Conservation (phyloP, 2,329 filamentous ascomycete species). For the Neofusicoccum kwambonambiense region DNA sequence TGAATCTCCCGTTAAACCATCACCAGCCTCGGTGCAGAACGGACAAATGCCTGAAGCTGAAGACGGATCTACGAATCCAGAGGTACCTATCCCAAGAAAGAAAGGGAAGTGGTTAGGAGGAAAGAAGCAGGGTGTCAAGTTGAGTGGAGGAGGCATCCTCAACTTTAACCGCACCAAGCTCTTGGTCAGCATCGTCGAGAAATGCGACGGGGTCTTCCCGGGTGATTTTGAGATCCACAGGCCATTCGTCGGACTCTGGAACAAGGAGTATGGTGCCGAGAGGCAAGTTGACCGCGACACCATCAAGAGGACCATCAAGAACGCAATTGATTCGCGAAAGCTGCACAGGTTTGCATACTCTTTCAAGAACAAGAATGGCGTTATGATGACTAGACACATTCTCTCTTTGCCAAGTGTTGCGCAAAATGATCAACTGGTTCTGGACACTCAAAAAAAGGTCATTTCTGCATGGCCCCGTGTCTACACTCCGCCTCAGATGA, state of each 20-base stretch:
- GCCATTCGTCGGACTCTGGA: constrained; percentile 56
- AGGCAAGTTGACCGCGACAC: constrained; percentile 52
- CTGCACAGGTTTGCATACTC: constrained; percentile 54
- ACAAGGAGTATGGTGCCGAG: constrained; percentile 36
- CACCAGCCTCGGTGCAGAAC: background rate
- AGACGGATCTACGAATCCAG: background rate
- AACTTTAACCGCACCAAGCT: constrained; percentile 48
- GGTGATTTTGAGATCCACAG: constrained; percentile 55
- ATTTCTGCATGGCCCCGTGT: constrained; percentile 39
- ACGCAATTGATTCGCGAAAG: constrained; percentile 50
- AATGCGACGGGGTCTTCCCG: constrained; percentile 56
- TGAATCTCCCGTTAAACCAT: background rate
- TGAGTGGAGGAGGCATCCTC: constrained; percentile 44
- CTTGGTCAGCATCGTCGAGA: constrained; percentile 54
- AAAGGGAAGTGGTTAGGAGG: constrained; percentile 14
- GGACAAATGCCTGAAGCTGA: background rate
- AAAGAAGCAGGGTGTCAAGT: constrained; percentile 25
- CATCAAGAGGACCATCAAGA: constrained; percentile 50
- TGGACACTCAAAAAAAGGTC: constrained; percentile 51
- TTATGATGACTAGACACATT: constrained; percentile 51
- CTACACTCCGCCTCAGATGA: constrained; percentile 35
- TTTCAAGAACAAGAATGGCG: constrained; percentile 48
- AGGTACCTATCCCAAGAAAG: background rate
- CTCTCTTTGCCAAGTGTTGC: constrained; percentile 48
- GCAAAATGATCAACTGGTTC: constrained; percentile 46